Base-by-base conservation (phyloP, 495 filamentous ascomycete species). In the Lepraria neglecta region DNA sequence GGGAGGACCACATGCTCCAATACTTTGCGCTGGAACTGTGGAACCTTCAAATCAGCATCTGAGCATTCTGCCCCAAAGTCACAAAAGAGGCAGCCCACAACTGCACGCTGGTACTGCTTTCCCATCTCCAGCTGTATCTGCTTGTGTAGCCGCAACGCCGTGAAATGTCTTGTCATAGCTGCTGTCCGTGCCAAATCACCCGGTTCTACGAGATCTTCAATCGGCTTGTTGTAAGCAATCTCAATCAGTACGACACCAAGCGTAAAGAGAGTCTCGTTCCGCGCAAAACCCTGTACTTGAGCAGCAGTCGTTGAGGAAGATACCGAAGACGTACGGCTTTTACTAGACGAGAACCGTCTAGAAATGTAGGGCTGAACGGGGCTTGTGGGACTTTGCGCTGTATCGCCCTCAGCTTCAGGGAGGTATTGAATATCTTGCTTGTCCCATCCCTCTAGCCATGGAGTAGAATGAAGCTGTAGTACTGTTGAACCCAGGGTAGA, bases 91-190 rank as follows among this genome's bases (percentile, higher is more conserved):
- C 56, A 59, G 27, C 56, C 17, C 28, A 60, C 60, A 12, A 57
- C 60, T 4, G 61, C 47, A 56, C 58, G 64, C 15, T 66, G 60
- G 27, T 59, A 56, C 21, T 48, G 56, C 60, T 50, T 58, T 47
- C 61, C 43, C 31, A 68, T 40, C 12, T 56, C 12, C 24, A 27
- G 10, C 11, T 35, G 7, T n/a, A 61, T 61, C 35, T 52, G n/a
- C 46, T 52, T 38, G 11, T 27, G 27, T 15, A 51, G 21, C 11
- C 46, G 58, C 31, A 53, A 9, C 11, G 56, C 56, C 15, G 42
- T 46, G 11, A 59, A 10, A 17, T 46, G 24, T 31, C 15, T 10
- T 46, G 56, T 30, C 42, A 28, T 28, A 44, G 19, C 42, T 30
- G 56, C n/a, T 10, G 12, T 44, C 40, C 3, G 21, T 44, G 15